Percentiles rank a stretch among this genome's conserved stretches.
Evolutionary conservation across 176 grass and related monocot species (phyloP).

Genomic region (barley (Hordeum vulgare)): DNA sequence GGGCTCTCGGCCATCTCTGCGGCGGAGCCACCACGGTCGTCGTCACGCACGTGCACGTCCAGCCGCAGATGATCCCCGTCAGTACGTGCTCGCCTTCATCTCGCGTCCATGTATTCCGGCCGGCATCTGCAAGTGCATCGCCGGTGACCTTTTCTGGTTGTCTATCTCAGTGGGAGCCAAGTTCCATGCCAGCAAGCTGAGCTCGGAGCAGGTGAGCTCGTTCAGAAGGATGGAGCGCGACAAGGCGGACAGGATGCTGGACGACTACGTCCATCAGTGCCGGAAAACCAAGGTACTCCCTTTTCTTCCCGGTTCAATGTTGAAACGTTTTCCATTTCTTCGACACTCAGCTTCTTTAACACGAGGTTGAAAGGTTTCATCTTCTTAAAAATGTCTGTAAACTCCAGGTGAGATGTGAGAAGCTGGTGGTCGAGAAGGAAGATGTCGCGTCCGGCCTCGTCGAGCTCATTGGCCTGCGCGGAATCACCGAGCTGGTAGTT

Average conservation of each 20-base stretch:
- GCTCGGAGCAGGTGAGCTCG: constrained; percentile 26
- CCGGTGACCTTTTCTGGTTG: background rate
- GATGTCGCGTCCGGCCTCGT: constrained; percentile 36
- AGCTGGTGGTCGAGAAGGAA: constrained; percentile 54
- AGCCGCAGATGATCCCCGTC: constrained; percentile 66
- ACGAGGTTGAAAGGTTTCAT: background rate
- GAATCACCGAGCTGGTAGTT: constrained; percentile 45
- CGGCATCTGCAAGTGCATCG: background rate
- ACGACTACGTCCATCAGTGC: constrained; percentile 46
- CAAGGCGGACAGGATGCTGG: constrained; percentile 38
- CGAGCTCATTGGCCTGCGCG: constrained; percentile 35
- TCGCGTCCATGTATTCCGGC: background rate
- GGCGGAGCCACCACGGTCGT: constrained; percentile 39
- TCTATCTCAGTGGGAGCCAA: constrained; percentile 39
- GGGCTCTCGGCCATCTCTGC: constrained; percentile 38
- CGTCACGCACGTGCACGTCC: constrained; percentile 66
- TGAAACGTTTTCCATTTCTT: background rate
- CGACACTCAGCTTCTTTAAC: no score
- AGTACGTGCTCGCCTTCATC: constrained; percentile 38
- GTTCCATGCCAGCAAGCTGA: constrained; percentile 45
- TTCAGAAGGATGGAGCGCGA: constrained; percentile 48
- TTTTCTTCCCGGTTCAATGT: background rate
- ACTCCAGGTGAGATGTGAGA: constrained; percentile 50
- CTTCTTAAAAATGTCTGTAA: background rate
- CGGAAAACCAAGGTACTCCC: constrained; percentile 35